Base-by-base conservation (phyloP, 2,329 filamentous ascomycete species). In the Cyphellophora europaea region DNA sequence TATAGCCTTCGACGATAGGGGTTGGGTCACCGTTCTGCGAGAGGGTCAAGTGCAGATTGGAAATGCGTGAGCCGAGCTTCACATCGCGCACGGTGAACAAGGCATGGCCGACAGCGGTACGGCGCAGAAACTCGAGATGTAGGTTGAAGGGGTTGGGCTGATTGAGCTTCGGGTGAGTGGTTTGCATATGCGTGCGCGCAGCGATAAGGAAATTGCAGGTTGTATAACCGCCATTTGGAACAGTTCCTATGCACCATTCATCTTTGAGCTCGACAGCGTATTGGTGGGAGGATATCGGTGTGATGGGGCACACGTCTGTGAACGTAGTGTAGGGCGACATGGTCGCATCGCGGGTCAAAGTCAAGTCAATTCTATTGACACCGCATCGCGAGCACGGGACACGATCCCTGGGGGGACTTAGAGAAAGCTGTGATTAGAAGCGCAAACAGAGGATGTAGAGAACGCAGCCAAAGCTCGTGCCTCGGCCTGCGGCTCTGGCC, bases 221-320 rank as follows among this genome's bases (percentile, higher is more conserved):
- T 11, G 82, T 72, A 48, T 79, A 81, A 38, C 80, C 80, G 34
- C 80, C 80, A 54, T 85, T 77, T 5, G 79, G 79, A 10, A 84
- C 80, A 44, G 66, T 70, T 37, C 78, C 78, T 45, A 83, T 79
- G 45, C 70, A 73, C 75, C 77, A 82, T 47, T 74, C 71, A 23
- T 67, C 59, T 25, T 61, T 56, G 19, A 82, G 67, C 41, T 66
- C 49, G 19, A 69, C 68, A 16, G 63, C 59, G 52, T 82, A 82
- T 11, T 65, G 71, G 51, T 79, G 72, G 5, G 71, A 67, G 32
- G 66, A 37, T 62, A 43, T 15, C 23, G 40, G 47, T 27, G 41
- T 45, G 19, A 48, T 27, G 5, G 45, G 45, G 8, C 45, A 19
- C 13, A 49, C 39, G 27, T 49, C 45, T 27, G 47, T 45, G 30